Evolutionary conservation across 441 rosid species (phyloP), one percentile per base, ranked within the genome.

Genomic region (Pelargonium fulgidum): DNA sequence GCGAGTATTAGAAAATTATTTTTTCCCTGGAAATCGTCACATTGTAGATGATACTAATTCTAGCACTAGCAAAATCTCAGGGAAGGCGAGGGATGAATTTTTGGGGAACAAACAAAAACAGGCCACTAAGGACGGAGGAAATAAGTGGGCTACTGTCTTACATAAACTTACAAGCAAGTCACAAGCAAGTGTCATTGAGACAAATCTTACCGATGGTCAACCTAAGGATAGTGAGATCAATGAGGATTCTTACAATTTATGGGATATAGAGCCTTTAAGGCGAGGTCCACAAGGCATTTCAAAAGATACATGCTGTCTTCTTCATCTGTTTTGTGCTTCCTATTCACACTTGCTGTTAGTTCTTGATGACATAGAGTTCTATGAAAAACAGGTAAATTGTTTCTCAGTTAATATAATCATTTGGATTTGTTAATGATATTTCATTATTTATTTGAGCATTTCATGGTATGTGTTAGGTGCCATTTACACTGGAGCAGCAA

Each of bases 311-410:
- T 76, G 86, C 65, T 92, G 87, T 70, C 82, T 92, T 68, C 96
- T 95, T 80, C 94, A 90, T 86, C 81, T 92, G 71, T 95, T 92
- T 80, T 92, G 91, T 82, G 93, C 96, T 24, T 75, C 89, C 74
- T 95, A 95, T 78, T 88, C 97, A 3, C 99, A 95, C 80, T 77
- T 95, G 79, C 90, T 95, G 42, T 82, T 95, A 76, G 92, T 95
- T 77, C 99, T 95, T 78, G 99, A 95, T 86, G 99, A 95, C 91
- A 85, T 92, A 74, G 97, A 95, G 78, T 95, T 92, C 82, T 95
- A 92, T 73, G 97, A 95, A 79, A 92, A 86, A 76, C 99, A 95
- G 98, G 99, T 89, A 86, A 66, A 33, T 58, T 62, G 54, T 26
- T 73, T 67, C 61, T 58, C 16, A 62, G 33, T 61, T 75, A 36